Conservation (phyloP, 2,329 filamentous ascomycete genomes). For the Herpotrichia juniperi region DNA sequence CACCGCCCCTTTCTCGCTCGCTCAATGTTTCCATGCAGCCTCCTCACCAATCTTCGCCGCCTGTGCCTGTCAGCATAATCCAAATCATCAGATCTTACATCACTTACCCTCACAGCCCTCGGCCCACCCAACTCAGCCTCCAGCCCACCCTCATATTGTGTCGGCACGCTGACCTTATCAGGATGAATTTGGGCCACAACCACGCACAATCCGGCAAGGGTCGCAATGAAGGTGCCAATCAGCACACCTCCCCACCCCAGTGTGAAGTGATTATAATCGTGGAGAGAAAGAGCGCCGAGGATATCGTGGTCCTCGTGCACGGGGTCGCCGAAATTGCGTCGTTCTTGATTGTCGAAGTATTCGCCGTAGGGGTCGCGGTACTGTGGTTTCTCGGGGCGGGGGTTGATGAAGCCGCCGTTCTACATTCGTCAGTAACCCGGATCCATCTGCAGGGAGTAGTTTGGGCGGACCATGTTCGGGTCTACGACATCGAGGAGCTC, state of each 20-base stretch:
- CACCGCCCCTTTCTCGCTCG: background rate
- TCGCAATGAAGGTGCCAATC: constrained; percentile 51
- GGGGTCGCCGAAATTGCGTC: constrained; percentile 94
- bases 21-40: constrained; percentile 5
- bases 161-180: constrained; percentile 53
- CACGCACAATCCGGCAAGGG: constrained; percentile 47
- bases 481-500: constrained; percentile 54
- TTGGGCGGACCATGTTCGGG: constrained; percentile 66
- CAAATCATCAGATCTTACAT: background rate
- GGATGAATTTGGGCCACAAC: constrained; percentile 51
- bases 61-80: constrained; percentile 2
- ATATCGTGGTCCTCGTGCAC: constrained; percentile 96
- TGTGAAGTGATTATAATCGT: constrained; percentile 85
- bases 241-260: constrained; percentile 73
- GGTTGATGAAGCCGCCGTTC: constrained; percentile 87
- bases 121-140: constrained; percentile 57
- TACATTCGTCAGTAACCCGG: constrained; percentile 44
- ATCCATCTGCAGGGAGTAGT: background rate
- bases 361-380: constrained; percentile 90
- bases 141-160: constrained; percentile 54
- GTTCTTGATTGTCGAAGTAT: constrained; percentile 98
- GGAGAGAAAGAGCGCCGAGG: constrained; percentile 84
- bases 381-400: constrained; percentile 80
- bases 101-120: constrained; percentile 47
- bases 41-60: constrained; percentile 23